A percentile compares a stretch with the other conserved stretches of the same genome.
phyloP scores from a whole-genome alignment of 176 grass and related monocot genomes.

The Cenchrus purpureus region DNA sequence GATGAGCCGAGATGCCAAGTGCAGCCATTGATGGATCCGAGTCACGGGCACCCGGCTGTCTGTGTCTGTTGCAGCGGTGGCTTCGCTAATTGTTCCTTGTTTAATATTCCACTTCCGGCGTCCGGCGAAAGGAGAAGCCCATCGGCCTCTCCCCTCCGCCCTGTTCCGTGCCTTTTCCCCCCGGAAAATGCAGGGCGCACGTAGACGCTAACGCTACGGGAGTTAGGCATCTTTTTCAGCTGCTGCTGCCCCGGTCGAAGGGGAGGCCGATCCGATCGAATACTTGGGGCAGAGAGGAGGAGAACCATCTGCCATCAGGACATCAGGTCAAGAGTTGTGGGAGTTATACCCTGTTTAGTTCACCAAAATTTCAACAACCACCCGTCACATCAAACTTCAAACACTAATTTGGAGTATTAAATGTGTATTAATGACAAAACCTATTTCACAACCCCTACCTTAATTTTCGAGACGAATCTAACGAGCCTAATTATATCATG shows the following conservation, averaged over 20 bases:
- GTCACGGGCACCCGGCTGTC: slow-evolving; percentile 44
- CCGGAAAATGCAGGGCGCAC: slow-evolving; percentile 21
- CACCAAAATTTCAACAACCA: too few species aligned
- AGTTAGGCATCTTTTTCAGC: not conserved
- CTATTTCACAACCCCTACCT: too few species aligned
- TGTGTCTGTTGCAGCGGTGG: slow-evolving; percentile 7
- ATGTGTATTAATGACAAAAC: too few species aligned
- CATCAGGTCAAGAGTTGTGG: not conserved
- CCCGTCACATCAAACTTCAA: too few species aligned
- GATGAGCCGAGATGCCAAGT: slow-evolving; percentile 40
- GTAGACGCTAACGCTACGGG: not conserved
- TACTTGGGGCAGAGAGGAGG: not conserved
- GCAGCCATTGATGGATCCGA: slow-evolving; percentile 54
- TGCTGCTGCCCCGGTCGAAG: not conserved
- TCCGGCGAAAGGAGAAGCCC: slow-evolving; percentile 32
- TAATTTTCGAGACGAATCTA: too few species aligned
- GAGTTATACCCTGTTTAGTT: not conserved
- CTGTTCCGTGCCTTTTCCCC: not conserved
- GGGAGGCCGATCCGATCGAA: slow-evolving; percentile 3
- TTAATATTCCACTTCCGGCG: slow-evolving; percentile 59
- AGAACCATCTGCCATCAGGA: slow-evolving; percentile 13
- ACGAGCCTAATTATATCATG: too few species aligned
- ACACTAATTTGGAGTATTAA: too few species aligned
- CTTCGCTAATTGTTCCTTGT: slow-evolving; percentile 43
- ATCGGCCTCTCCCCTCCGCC: not conserved